Evolutionary conservation across 2,329 filamentous ascomycete species (phyloP).

Genomic region (Aspergillus novofumigatus): DNA sequence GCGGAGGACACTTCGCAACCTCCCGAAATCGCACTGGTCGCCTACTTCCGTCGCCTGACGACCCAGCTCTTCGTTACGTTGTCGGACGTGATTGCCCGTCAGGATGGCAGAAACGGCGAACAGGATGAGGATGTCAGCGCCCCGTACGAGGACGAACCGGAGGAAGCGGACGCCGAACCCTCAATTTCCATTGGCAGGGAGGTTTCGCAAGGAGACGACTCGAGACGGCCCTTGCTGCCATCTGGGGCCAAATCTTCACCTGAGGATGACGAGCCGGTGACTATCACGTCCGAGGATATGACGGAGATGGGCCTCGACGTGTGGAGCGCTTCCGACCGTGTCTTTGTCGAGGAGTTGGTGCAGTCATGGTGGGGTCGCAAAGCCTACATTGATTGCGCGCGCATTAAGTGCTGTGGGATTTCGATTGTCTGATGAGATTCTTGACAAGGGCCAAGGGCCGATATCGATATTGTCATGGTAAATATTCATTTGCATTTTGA

Average conservation of each 20-base stretch:
- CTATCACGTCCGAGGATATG: constrained; percentile 43
- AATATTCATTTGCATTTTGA: not conserved
- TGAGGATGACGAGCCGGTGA: constrained; percentile 24
- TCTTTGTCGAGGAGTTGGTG: constrained; percentile 45
- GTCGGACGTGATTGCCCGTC: constrained; percentile 40
- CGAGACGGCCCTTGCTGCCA: constrained; percentile 22
- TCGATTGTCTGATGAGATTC: constrained; percentile 34
- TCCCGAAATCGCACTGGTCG: constrained; percentile 46
- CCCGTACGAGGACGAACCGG: constrained; percentile 21
- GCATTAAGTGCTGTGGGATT: constrained; percentile 47
- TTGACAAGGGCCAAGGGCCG: not conserved
- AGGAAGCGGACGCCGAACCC: constrained; percentile 19
- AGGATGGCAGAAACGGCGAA: constrained; percentile 25
- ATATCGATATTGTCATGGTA: not conserved
- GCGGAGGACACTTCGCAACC: constrained; percentile 28
- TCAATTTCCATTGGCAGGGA: constrained; percentile 22
- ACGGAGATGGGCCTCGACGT: constrained; percentile 47
- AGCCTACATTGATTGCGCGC: constrained; percentile 40
- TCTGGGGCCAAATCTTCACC: not conserved
- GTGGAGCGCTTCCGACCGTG: constrained; percentile 45
- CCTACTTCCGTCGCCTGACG: constrained; percentile 48
- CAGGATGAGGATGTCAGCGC: constrained; percentile 19
- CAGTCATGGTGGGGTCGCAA: constrained; percentile 43
- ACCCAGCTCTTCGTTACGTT: constrained; percentile 44
- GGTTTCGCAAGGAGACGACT: constrained; percentile 25